These are phyloP conservation scores for Danielia reshetovae DNA, from an alignment of 805 yeast genomes.

Conservation along the genomic window DNA sequence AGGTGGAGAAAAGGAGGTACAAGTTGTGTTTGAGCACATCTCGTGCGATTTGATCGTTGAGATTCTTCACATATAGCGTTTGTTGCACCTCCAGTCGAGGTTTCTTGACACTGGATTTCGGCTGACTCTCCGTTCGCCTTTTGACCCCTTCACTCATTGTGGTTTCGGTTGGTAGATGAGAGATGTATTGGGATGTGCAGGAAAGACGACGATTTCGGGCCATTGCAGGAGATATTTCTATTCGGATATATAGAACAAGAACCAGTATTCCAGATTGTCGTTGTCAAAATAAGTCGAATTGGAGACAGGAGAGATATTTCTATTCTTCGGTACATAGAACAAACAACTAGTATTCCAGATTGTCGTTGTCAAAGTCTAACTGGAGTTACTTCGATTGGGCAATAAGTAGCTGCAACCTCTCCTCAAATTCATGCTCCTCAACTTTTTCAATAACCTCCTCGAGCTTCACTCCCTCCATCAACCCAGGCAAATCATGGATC, in stretches of 20 bases:
- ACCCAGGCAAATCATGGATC: conserved; percentile 60
- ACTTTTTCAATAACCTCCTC: conserved; percentile 34
- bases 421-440: conserved; percentile 37
- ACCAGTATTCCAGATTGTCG: too few relatives aligned
- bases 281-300: too few relatives aligned
- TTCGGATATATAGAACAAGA: too few relatives aligned
- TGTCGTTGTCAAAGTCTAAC: too few relatives aligned
- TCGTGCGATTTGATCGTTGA: conserved; percentile 52
- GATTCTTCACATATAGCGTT: conserved; percentile 57
- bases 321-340: too few relatives aligned
- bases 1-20: conserved; percentile 55
- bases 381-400: too few relatives aligned
- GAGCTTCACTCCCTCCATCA: conserved; percentile 35
- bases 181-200: background rate
- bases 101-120: conserved; percentile 3
- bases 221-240: background rate
- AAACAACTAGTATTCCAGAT: too few relatives aligned
- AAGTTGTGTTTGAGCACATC: conserved; percentile 47
- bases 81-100: conserved; percentile 21
- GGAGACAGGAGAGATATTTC: too few relatives aligned
- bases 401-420: conserved; percentile 25
- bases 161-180: conserved; percentile 1
- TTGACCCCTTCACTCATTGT: conserved; percentile 1
- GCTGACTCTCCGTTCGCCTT: conserved; percentile 3
- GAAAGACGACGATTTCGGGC: conserved; percentile 1